Conservation (phyloP, 1,139 yeast species). For the Hemisphaericaspora xylofermentans region DNA sequence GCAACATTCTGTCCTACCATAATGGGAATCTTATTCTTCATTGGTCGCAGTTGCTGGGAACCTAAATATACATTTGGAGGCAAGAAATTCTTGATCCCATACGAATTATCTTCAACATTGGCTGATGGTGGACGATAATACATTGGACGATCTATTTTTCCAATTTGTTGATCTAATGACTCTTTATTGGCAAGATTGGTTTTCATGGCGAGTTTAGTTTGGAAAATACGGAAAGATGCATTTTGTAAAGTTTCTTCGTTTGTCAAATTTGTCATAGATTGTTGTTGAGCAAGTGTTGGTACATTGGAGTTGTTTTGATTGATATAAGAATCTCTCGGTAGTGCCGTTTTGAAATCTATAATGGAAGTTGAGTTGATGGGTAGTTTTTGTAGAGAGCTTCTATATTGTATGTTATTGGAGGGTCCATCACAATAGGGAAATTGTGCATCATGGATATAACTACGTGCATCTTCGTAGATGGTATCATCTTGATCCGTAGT, state of each 20-base stretch:
- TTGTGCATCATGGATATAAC: conserved; percentile 3
- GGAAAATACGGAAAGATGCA: conserved; percentile 12
- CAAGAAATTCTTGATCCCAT: conserved; percentile 30
- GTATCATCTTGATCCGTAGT: conserved; percentile 7
- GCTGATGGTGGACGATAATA: conserved; percentile 39
- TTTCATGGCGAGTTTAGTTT: conserved; percentile 13
- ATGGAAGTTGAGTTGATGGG: conserved; percentile 11
- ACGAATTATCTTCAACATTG: conserved; percentile 24
- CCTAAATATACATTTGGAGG: conserved; percentile 26
- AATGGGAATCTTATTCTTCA: conserved; percentile 18
- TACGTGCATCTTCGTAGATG: conserved; percentile 14
- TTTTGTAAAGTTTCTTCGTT: conserved; percentile 8
- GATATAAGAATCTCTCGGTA: conserved; percentile 4
- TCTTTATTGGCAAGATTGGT: not conserved
- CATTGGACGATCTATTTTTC: conserved; percentile 23
- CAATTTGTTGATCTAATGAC: conserved; percentile 2
- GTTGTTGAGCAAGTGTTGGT: too few relatives aligned
- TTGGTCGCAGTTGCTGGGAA: not conserved
- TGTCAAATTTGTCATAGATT: not conserved
- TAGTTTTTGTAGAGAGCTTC: conserved; percentile 10
- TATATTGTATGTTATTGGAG: not conserved
- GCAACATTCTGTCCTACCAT: conserved; percentile 8
- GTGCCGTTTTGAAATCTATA: conserved; percentile 8
- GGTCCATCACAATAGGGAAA: conserved; percentile 1
- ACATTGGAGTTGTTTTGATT: conserved; percentile 1